Evolutionary conservation across 768 basidiomycete genomes (phyloP).

Genomic region (Tephrocybe sp.): DNA sequence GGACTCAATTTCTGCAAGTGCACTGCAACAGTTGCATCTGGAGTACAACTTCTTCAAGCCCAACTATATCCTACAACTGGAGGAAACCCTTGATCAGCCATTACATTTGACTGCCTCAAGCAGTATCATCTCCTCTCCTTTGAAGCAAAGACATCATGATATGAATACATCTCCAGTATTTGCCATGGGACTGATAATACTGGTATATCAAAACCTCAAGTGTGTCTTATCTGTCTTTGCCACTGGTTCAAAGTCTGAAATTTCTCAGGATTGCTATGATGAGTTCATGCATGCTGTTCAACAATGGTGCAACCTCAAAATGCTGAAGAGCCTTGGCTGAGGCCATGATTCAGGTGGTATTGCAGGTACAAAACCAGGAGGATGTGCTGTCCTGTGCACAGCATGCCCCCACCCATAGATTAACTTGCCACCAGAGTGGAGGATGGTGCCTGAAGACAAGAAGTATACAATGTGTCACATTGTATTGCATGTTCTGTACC

Average conservation of each 20-base stretch:
- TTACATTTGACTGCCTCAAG: constrained; percentile 5
- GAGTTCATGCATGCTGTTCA: constrained; percentile 18
- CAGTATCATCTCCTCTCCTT: constrained; percentile 10
- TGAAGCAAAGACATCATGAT: constrained; percentile 4
- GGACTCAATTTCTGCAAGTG: constrained; percentile 9
- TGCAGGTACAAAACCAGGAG: constrained; percentile 15
- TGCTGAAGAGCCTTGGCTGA: constrained; percentile 22
- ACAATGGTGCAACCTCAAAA: constrained; percentile 20
- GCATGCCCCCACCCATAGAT: constrained; percentile 27
- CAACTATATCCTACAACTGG: constrained; percentile 5
- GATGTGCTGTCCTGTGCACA: constrained; percentile 26
- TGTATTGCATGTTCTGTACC: background rate
- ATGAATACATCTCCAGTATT: constrained; percentile 8
- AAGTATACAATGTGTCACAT: constrained; percentile 5
- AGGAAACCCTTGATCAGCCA: constrained; percentile 2
- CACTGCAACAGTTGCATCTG: background rate
- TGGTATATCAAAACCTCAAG: background rate
- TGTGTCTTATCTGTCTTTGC: background rate
- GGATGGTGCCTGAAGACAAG: constrained; percentile 11
- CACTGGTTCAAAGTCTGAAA: background rate
- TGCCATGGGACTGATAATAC: constrained; percentile 11
- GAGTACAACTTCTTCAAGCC: constrained; percentile 7
- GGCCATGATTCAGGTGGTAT: constrained; percentile 20
- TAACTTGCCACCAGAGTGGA: constrained; percentile 25
- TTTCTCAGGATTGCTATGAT: constrained; percentile 22